phyloP scores from a whole-genome alignment of 306 rosid genomes.

The Ormosia semicastrata region DNA sequence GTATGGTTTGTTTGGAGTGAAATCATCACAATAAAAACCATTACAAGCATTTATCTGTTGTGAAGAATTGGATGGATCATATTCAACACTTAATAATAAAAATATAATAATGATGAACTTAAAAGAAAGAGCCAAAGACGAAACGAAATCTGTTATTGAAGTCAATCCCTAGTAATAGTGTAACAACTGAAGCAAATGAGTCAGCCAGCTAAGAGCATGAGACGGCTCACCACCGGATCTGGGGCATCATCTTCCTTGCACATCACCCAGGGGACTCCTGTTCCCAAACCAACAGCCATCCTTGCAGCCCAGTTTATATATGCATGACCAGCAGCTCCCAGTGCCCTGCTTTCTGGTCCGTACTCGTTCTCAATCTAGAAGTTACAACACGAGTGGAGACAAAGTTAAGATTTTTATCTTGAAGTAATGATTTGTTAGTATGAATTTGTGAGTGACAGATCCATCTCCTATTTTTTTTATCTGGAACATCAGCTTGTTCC shows the following conservation, averaged over 20 bases:
- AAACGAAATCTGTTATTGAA: background rate
- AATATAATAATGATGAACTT: background rate
- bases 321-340: slow-evolving; percentile 67
- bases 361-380: slow-evolving; percentile 90
- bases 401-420: slow-evolving; percentile 5
- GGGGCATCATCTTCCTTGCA: slow-evolving; percentile 99
- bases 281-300: slow-evolving; percentile 82
- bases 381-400: background rate
- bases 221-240: slow-evolving; percentile 74
- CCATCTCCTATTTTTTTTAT: background rate
- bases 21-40: slow-evolving; percentile 87
- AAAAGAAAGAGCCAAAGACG: background rate
- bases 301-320: slow-evolving; percentile 89
- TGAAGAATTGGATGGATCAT: slow-evolving; percentile 20
- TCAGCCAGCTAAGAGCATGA: background rate
- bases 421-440: background rate
- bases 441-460: slow-evolving; percentile 7
- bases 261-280: slow-evolving; percentile 99
- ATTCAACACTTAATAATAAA: background rate
- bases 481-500: background rate
- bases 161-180: background rate
- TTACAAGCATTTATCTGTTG: slow-evolving; percentile 85
- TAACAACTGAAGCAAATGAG: background rate
- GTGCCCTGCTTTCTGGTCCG: slow-evolving; percentile 53
- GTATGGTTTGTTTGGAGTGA: slow-evolving; percentile 91